Conservation (phyloP, 23 red algal species). For the Gracilaria domingensis region DNA sequence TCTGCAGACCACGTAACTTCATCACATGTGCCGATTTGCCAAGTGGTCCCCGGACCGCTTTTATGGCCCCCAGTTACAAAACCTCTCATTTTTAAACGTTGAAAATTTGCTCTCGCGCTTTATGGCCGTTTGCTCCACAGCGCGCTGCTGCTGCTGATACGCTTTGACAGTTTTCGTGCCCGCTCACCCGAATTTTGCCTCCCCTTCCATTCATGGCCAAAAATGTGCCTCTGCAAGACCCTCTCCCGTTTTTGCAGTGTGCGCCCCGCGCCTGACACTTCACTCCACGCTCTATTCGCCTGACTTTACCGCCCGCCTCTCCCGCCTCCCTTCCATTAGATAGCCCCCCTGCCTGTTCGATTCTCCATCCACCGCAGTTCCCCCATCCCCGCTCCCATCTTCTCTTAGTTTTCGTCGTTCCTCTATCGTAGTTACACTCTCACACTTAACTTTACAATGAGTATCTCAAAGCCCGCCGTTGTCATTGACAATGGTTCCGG, state of each 20-base stretch:
- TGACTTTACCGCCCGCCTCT: background rate
- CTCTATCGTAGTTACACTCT: background rate
- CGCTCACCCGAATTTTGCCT: slow-evolving; percentile 40
- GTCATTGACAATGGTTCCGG: slow-evolving; percentile 99
- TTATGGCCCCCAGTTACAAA: background rate
- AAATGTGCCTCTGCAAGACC: slow-evolving; percentile 16
- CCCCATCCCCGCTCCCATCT: background rate
- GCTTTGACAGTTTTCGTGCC: slow-evolving; percentile 26
- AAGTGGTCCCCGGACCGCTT: slow-evolving; percentile 4
- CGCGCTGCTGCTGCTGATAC: slow-evolving; percentile 14
- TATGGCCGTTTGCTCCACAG: slow-evolving; percentile 4
- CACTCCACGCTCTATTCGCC: background rate
- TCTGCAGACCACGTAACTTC: slow-evolving; percentile 23
- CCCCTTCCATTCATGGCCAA: slow-evolving; percentile 37
- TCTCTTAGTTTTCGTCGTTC: background rate
- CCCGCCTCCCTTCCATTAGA: background rate
- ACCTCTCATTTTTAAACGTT: slow-evolving; percentile 15
- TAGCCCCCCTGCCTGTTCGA: background rate
- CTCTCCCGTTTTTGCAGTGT: background rate
- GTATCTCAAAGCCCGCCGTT: slow-evolving; percentile 88
- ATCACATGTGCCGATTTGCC: slow-evolving; percentile 14
- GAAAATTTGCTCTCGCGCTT: slow-evolving; percentile 29
- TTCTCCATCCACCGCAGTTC: background rate
- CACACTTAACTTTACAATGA: background rate
- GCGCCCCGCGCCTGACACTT: slow-evolving; percentile 24